Evolutionary conservation across 2,329 filamentous ascomycete genomes (phyloP), one percentile per base, ranked within the genome.

Genomic region (Nectriaceae sp.): DNA sequence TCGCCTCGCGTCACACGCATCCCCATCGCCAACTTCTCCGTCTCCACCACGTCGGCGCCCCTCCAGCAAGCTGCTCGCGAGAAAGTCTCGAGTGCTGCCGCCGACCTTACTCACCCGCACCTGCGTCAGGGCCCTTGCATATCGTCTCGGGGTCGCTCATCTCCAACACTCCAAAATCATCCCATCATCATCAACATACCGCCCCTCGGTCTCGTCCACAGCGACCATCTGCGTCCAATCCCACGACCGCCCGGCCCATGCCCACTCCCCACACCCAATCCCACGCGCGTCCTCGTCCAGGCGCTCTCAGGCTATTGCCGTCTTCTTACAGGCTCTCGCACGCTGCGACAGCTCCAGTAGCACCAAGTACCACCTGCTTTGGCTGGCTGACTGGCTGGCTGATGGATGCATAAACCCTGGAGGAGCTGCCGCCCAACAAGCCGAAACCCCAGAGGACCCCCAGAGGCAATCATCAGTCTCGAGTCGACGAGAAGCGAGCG

Each of bases 401-500:
- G 44, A 51, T 37, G 38, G 49, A 43, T 51, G 49, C 49, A 51
- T 51, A 33, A 47, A 44, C 46, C 37, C 42, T 44, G 45, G 20
- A 37, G 35, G 39, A 45, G 51, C 36, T 47, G 52, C 41, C 51
- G 47, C 31, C 19, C 8, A 20, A n/a, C 26, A 24, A 42, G 24
- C 21, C 35, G 13, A 16, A 21, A 22, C 11, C 22, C n/a, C 21
- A 42, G 22, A n/a, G 37, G 11, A 40, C 37, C n/a, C n/a, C 29
- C 33, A 37, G 35, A 40, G 21, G 29, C 35, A 20, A 40, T 37
- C 46, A 44, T 40, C 40, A 42, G 5, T 16, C 19, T 50, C 46
- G n/a, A n/a, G n/a, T n/a, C n/a, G n/a, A n/a, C n/a, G n/a, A n/a
- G n/a, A n/a, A n/a, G n/a, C n/a, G n/a, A n/a, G n/a, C n/a, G n/a